A percentile compares a stretch with the other conserved stretches of the same genome.
Conservation (phyloP, 2,329 filamentous ascomycete genomes). For the Botrytis deweyae region DNA sequence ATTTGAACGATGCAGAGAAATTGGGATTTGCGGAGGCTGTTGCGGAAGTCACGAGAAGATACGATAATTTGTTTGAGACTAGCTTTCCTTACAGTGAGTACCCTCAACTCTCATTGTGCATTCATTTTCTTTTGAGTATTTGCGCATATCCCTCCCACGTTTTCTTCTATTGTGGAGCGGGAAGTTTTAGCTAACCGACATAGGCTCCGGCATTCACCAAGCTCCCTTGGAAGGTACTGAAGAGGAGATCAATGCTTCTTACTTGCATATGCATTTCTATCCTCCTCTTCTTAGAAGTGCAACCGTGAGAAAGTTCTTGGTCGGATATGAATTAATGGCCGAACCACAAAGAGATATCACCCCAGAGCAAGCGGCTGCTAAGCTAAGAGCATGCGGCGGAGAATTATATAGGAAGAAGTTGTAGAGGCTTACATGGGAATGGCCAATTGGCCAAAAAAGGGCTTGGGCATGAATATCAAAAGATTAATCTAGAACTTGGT, state of each 20-base stretch:
- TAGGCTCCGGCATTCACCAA: slow-evolving; percentile 91
- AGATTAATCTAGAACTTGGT: no score
- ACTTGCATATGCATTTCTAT: slow-evolving; percentile 98
- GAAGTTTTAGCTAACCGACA: not conserved
- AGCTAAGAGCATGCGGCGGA: slow-evolving; percentile 72
- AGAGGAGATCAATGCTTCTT: slow-evolving; percentile 82
- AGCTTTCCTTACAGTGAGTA: slow-evolving; percentile 86
- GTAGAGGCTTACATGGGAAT: slow-evolving; percentile 10
- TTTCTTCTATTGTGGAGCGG: not conserved
- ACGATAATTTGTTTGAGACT: slow-evolving; percentile 96
- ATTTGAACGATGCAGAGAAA: slow-evolving; percentile 71
- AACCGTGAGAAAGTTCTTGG: slow-evolving; percentile 92
- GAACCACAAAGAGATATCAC: slow-evolving; percentile 99
- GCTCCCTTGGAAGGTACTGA: slow-evolving; percentile 79
- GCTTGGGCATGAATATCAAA: not conserved
- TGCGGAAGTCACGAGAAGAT: slow-evolving; percentile 83
- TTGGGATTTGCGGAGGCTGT: slow-evolving; percentile 77
- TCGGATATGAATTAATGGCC: slow-evolving; percentile 94
- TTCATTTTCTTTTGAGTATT: not conserved
- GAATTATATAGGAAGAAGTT: slow-evolving; percentile 72
- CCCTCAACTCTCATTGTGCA: not conserved
- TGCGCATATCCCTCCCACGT: not conserved
- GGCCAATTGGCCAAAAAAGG: not conserved
- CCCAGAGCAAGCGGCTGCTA: slow-evolving; percentile 86
- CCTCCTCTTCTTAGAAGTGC: slow-evolving; percentile 89